Percentiles rank a stretch among this genome's conserved stretches.
Conservation (phyloP, 768 basidiomycete genomes). For the Mycena olivaceomarginata region DNA sequence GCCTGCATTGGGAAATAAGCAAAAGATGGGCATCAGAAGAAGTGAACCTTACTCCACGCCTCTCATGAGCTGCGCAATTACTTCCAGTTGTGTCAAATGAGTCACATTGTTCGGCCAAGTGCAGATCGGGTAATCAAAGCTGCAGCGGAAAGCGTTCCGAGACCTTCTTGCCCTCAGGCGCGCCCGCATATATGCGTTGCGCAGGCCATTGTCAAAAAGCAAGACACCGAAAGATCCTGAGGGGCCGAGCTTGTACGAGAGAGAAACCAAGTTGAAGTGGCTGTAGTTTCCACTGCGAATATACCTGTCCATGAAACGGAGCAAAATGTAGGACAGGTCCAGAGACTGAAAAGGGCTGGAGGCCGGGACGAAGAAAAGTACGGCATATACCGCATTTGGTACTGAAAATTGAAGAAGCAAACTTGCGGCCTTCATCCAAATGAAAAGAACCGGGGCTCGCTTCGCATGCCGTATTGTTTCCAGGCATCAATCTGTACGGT, state of each 20-base stretch:
- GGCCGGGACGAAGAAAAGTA: not conserved
- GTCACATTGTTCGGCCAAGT: not conserved
- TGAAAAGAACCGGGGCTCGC: not conserved
- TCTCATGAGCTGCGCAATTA: not conserved
- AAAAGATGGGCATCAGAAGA: not conserved
- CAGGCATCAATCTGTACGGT: not conserved
- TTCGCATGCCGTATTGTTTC: not conserved
- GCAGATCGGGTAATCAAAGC: not conserved
- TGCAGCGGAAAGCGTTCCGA: not conserved
- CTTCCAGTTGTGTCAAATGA: not conserved
- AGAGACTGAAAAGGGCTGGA: not conserved
- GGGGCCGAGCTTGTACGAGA: not conserved
- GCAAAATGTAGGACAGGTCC: not conserved
- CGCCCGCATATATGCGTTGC: not conserved
- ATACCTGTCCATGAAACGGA: not conserved
- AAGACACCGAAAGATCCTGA: not conserved
- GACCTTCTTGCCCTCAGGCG: not conserved
- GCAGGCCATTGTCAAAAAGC: not conserved
- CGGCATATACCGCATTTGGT: no score
- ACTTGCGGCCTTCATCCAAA: not conserved
- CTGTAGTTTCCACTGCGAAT: not conserved
- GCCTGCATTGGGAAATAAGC: not conserved
- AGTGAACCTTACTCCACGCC: not conserved
- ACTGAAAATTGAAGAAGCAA: not conserved
- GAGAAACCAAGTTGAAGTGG: not conserved